Evolutionary conservation across 305 asterid species (phyloP), one percentile per base, ranked within the genome.

Genomic region (Solanum hybrid): DNA sequence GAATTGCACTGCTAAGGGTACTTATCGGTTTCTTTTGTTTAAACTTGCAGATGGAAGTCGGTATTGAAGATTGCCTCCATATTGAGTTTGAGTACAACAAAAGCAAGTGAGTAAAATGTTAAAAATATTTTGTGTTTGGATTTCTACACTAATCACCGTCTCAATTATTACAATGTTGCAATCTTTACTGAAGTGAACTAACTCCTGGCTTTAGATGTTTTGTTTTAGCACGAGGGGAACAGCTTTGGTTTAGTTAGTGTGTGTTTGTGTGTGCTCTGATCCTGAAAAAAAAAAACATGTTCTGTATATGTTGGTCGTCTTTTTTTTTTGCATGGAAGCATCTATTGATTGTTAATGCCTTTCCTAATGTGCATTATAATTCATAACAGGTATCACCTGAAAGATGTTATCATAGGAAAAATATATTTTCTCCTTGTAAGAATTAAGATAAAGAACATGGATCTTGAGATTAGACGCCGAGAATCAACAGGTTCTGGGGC

Each of bases 21-120:
- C 89, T 88, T 60, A 12, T 37, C 14, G 88, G 38, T 89, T 40
- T 8, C 89, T 87, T 29, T 71, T 77, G 87, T 71, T 88, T 89
- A 36, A 76, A 87, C 89, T 89, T 92, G 95, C 92, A 97, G 99
- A 97, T 97, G 99, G 99, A 97, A 92, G 99, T 97, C 85, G 99
- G 99, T 78, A 97, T 97, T 45, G 99, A 97, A 90, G 99, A 96
- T 93, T 97, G 99, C 93, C 99, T 97, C 90, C 99, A 97, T 90
- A 97, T 97, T 45, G 99, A 97, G 94, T 97, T 97, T 81, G 99
- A 96, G 94, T 97, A 97, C 96, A 96, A 96, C 88, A 96, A 95
- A 94, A 95, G 98, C 99, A 97, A 97, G 99, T 96, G 93, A 90
- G 98, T 92, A 84, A 77, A 87, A 3, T 11, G 35, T 71, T 37